A percentile compares a stretch with the other conserved stretches of the same genome.
These are phyloP conservation scores for Kewa caespitosa DNA, from an alignment of 179 eudicot species.

Conservation along the genomic window DNA sequence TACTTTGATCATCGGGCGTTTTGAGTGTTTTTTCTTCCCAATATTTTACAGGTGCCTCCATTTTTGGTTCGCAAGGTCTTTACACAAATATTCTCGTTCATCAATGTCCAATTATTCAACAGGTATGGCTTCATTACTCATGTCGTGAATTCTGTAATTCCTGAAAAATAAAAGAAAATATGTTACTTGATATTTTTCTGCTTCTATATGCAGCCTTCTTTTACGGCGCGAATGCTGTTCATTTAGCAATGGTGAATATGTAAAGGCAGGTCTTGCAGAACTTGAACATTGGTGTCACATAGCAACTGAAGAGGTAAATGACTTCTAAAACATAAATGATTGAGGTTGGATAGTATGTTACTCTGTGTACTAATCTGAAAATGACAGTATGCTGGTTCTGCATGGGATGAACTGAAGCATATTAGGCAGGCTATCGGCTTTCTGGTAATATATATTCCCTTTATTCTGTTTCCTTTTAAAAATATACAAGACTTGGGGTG, in stretches of 20 bases:
- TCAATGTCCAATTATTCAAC: constrained; percentile 94
- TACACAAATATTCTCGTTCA: constrained; percentile 94
- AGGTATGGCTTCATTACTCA: constrained; percentile 46
- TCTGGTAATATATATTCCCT: constrained; percentile 41
- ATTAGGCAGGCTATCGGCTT: constrained; percentile 90
- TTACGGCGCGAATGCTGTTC: constrained; percentile 95
- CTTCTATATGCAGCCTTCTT: constrained; percentile 64
- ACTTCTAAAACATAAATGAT: constrained; percentile 9
- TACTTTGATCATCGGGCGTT: not conserved
- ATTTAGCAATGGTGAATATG: constrained; percentile 92
- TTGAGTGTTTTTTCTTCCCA: constrained; percentile 12
- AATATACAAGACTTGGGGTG: constrained; percentile 2
- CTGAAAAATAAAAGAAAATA: constrained; percentile 5
- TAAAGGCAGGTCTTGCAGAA: constrained; percentile 87
- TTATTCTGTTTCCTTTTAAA: not conserved
- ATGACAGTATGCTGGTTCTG: constrained; percentile 81
- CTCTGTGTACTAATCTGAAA: constrained; percentile 20
- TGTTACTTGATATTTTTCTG: not conserved
- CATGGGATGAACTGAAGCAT: constrained; percentile 94
- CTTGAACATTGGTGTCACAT: constrained; percentile 76
- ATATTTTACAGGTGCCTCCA: constrained; percentile 73
- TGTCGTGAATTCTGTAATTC: not conserved
- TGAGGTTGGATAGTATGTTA: not conserved
- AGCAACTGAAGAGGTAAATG: constrained; percentile 82
- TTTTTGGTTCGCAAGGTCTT: constrained; percentile 92